phyloP scores from a whole-genome alignment of 2,329 filamentous ascomycete genomes.

The Fusarium coffeatum region DNA sequence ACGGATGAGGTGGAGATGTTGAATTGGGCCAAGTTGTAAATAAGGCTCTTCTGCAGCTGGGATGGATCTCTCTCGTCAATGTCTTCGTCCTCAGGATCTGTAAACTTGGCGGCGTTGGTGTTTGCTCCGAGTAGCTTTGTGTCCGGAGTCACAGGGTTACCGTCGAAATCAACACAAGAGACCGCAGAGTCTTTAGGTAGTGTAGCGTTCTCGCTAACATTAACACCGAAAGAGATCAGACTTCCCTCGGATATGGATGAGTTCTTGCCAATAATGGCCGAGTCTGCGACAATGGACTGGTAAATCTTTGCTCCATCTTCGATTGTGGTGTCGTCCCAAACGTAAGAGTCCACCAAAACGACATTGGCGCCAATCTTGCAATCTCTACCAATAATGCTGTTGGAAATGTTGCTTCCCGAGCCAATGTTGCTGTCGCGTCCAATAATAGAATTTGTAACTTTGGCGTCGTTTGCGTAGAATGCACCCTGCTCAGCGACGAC shows the following conservation, averaged over 20 bases:
- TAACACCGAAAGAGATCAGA: constrained; percentile 82
- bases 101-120: constrained; percentile 64
- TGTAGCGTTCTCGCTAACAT: constrained; percentile 71
- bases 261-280: constrained; percentile 75
- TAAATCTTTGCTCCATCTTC: constrained; percentile 78
- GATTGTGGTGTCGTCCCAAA: constrained; percentile 87
- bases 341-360: constrained; percentile 79
- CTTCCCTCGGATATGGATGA: constrained; percentile 77
- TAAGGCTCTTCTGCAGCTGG: constrained; percentile 65
- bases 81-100: constrained; percentile 61
- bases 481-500: constrained; percentile 85
- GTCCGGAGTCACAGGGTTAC: constrained; percentile 55
- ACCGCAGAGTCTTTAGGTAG: constrained; percentile 53
- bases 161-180: constrained; percentile 53
- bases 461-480: constrained; percentile 76
- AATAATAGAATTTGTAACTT: constrained; percentile 77
- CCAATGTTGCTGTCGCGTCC: constrained; percentile 82
- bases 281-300: constrained; percentile 80
- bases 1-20: constrained; percentile 67
- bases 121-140: constrained; percentile 59
- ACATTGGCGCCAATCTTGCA: constrained; percentile 91
- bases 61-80: constrained; percentile 63
- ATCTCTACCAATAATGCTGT: constrained; percentile 83
- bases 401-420: constrained; percentile 74
- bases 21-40: constrained; percentile 65